These are phyloP conservation scores for Vitis rupestris DNA, from an alignment of 164 flowering plant species.

Conservation along the genomic window DNA sequence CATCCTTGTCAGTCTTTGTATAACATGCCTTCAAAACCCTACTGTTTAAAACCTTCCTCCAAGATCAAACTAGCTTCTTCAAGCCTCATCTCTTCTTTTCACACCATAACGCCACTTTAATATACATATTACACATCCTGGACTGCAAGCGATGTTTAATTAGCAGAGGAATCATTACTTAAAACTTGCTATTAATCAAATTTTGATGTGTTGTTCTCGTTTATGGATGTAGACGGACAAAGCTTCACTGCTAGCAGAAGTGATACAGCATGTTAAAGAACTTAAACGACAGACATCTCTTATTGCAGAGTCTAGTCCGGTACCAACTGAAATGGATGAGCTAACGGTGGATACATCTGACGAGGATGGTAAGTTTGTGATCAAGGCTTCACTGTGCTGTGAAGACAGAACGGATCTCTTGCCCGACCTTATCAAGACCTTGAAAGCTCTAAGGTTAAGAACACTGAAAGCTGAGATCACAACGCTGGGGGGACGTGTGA, in stretches of 20 bases:
- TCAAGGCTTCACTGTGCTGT: conserved; percentile 90
- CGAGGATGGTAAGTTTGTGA: conserved; percentile 67
- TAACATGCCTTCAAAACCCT: conserved; percentile 8
- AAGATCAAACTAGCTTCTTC: conserved; percentile 1
- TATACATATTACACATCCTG: background rate
- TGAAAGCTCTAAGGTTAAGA: conserved; percentile 69
- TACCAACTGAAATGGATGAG: conserved; percentile 87
- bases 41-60: background rate
- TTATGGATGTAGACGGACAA: conserved; percentile 75
- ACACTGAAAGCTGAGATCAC: conserved; percentile 92
- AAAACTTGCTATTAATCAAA: background rate
- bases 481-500: conserved; percentile 84
- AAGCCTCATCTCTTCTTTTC: conserved; percentile 9
- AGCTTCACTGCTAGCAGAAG: conserved; percentile 95
- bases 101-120: background rate
- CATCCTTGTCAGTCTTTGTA: conserved; percentile 39
- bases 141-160: no score
- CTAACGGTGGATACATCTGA: conserved; percentile 67
- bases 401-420: conserved; percentile 87
- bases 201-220: background rate
- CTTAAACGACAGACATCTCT: conserved; percentile 80
- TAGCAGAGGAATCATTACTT: background rate
- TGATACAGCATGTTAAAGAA: conserved; percentile 93
- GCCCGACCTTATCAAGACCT: conserved; percentile 81
- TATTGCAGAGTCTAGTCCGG: conserved; percentile 69